Evolutionary conservation across 129 eudicot genomes (phyloP).

Genomic region (Flaveria bidentis): DNA sequence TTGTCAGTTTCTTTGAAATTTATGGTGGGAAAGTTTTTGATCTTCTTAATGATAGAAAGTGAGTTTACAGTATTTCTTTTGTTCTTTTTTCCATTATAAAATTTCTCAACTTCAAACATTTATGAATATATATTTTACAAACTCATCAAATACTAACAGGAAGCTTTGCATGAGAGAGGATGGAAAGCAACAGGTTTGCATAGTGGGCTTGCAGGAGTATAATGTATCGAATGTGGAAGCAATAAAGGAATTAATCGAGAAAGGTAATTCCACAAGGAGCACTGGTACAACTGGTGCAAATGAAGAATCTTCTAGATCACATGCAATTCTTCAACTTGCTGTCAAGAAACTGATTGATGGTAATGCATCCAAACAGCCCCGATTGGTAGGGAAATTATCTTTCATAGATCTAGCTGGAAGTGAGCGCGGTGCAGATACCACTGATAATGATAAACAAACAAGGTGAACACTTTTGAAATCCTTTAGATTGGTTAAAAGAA

Average conservation of each 20-base stretch:
- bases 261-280: constrained; percentile 69
- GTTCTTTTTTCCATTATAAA: background rate
- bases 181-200: constrained; percentile 80
- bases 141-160: constrained; percentile 32
- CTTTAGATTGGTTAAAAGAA: background rate
- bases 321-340: constrained; percentile 79
- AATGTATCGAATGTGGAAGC: constrained; percentile 49
- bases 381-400: constrained; percentile 63
- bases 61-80: constrained; percentile 16
- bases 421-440: constrained; percentile 86
- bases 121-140: background rate
- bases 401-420: constrained; percentile 89
- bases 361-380: constrained; percentile 60
- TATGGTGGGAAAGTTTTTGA: constrained; percentile 83
- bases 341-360: constrained; percentile 56
- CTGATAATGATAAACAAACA: constrained; percentile 76
- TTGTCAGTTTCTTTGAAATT: constrained; percentile 74
- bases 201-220: constrained; percentile 75
- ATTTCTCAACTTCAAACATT: background rate
- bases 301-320: constrained; percentile 84
- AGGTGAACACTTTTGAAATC: constrained; percentile 37
- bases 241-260: constrained; percentile 63
- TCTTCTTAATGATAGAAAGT: constrained; percentile 70
- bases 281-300: constrained; percentile 87
- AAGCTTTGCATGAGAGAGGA: constrained; percentile 83